Base-by-base conservation (phyloP, 2,329 filamentous ascomycete species). In the Microascus cirrosus region DNA sequence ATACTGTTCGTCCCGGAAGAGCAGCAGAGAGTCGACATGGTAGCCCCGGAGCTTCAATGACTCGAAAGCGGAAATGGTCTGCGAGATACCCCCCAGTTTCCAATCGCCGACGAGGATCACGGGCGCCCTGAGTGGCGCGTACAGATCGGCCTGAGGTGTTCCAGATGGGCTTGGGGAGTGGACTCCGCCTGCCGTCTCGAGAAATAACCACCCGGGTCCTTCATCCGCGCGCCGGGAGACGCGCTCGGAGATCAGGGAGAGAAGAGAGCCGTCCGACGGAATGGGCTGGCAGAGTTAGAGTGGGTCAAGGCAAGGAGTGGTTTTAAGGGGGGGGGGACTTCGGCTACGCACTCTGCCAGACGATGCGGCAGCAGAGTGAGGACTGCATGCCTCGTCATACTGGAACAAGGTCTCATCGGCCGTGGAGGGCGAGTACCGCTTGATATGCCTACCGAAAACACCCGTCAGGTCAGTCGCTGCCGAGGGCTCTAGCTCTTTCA, bases 131-230 rank as follows among this genome's bases (percentile, higher is more conserved):
- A 95, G 71, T 0, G 88, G 84, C 22, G 85, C 76, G 66, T 92
- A 94, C 1, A 92, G 71, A 65, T 95, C 89, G 2, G 85, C 89
- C 66, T 95, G 90, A 0, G 86, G 83, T 1, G 78, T 86, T 11
- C 89, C 88, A 39, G 86, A 89, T 1, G 89, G 90, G 0, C 82
- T 82, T 0, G 90, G 90, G 0, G 89, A 93, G 61, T 93, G 84
- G 0, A 93, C 87, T 1, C 90, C 90, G 1, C 89, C 90, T 1
- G 90, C 89, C 1, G 90, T 94, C 68, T 95, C 90, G 53, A 94
- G 75, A 53, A 95, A 78, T 1, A 88, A 72, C 70, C 85, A 82
- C n/a, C 80, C 80, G 53, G 73, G 68, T 4, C 71, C 70, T 2
- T 63, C 63, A 22, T 67, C 64, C 3, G 78, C 74, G 57, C 74